Conservation (phyloP, 371 early-diverging fungal genomes). For the Mortierella sp. region DNA sequence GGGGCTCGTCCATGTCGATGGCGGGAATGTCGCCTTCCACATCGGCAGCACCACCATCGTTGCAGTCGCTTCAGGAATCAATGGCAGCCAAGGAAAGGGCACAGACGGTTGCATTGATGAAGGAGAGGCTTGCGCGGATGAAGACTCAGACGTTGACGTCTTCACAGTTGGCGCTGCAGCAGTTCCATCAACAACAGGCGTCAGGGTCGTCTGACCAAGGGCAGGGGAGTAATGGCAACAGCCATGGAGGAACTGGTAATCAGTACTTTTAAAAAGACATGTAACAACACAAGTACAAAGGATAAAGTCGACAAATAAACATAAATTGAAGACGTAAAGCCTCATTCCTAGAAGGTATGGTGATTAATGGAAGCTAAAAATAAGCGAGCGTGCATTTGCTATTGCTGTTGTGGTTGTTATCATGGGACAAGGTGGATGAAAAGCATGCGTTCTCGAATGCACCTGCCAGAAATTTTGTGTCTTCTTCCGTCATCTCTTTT, state of each 20-base stretch:
- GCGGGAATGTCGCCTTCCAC: conserved; percentile 16
- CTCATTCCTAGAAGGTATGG: not conserved
- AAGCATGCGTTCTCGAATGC: not conserved
- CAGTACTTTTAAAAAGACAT: conserved; percentile 30
- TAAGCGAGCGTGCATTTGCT: no score
- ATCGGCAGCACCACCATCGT: conserved; percentile 28
- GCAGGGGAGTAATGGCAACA: not conserved
- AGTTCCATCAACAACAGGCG: conserved; percentile 49
- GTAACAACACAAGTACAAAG: not conserved
- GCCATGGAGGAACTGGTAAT: conserved; percentile 5
- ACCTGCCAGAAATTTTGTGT: not conserved
- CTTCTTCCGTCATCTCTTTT: not conserved
- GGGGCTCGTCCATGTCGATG: conserved; percentile 7
- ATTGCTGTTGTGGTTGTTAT: not conserved
- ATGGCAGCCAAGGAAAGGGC: conserved; percentile 61
- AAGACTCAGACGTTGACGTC: conserved; percentile 60
- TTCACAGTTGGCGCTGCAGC: conserved; percentile 49
- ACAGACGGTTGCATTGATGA: conserved; percentile 69
- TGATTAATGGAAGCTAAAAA: not conserved
- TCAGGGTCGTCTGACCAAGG: not conserved
- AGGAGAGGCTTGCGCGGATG: conserved; percentile 72
- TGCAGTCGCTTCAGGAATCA: conserved; percentile 51
- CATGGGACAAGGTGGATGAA: not conserved
- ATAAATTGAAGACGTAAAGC: not conserved
- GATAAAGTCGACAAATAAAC: not conserved